Evolutionary conservation across 75 land plant genomes (phyloP), one percentile per base, ranked within the genome.

Genomic region (Pinus tabuliformis): DNA sequence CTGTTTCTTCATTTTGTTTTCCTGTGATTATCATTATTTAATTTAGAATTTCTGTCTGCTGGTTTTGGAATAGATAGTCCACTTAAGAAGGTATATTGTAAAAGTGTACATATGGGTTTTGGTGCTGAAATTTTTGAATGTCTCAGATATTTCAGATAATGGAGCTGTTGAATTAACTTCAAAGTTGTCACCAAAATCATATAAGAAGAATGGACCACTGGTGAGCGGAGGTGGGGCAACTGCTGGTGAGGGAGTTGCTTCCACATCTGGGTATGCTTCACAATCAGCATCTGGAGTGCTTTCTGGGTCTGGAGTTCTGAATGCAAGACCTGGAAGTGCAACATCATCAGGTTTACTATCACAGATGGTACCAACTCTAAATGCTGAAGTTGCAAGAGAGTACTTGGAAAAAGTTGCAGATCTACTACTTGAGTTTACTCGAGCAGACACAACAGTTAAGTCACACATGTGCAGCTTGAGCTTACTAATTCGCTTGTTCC

Each of bases 401-500:
- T 97, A 97, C 80, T 78, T 95, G 17, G 91, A 86, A 59, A 97
- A 92, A 81, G 99, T 95, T 17, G 95, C 98, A 59, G 99, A 97
- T 74, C 88, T 97, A 59, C 79, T 97, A 5, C 87, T 97, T 70
- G 96, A 97, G 83, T 95, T 97, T 83, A 85, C 98, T 14, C 90
- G 81, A 30, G 98, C 94, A 72, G 99, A 97, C 63, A 75, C 90
- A 59, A 80, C 83, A 57, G 99, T 95, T 26, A 97, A 97, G 76
- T 86, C 82, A 11, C 83, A 86, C 78, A 95, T 97, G 98, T 95
- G 96, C 78, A 90, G 86, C 79, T 86, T 89, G 77, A 91, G 96
- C 70, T 87, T 97, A 78, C 82, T 97, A 26, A 86, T 81, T 39
- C 93, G 99, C 26, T 94, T 97, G 49, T 92, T 97, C 75, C 95